Conservation (phyloP, 1,284 basidiomycete genomes). For the Heterobasidion irregulare region DNA sequence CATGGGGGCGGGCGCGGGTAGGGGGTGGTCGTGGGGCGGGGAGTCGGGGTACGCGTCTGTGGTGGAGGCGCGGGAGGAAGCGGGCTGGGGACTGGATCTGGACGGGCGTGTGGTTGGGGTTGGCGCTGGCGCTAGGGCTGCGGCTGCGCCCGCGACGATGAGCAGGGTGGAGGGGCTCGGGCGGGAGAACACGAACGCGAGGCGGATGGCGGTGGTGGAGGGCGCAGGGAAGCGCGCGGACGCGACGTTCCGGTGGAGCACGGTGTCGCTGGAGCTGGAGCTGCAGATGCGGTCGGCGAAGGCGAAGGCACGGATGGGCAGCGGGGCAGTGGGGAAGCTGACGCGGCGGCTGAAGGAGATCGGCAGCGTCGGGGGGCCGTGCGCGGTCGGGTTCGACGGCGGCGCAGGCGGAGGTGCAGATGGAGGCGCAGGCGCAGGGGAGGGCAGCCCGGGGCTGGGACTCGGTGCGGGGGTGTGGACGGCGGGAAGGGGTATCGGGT, state of each 20-base stretch:
- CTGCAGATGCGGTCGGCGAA: not conserved
- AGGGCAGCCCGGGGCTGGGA: not conserved
- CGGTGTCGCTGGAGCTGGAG: constrained; percentile 7
- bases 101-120: too few species aligned
- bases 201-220: not conserved
- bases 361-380: not conserved
- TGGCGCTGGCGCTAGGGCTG: too few species aligned
- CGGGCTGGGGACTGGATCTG: too few species aligned
- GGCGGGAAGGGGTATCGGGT: too few species aligned
- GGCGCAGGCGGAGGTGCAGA: not conserved
- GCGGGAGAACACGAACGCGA: too few species aligned
- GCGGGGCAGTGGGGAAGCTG: not conserved
- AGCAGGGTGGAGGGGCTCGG: too few species aligned
- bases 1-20: not conserved
- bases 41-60: too few species aligned
- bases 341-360: not conserved
- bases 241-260: constrained; percentile 13
- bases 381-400: not conserved
- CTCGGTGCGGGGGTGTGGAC: too few species aligned
- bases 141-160: too few species aligned
- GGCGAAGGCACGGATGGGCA: not conserved
- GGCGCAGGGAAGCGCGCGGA: constrained; percentile 4
- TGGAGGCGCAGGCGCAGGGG: not conserved
- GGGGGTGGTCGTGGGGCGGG: not conserved
- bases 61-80: too few species aligned